Evolutionary conservation across 768 basidiomycete species (phyloP).

Genomic region (Trametes cingulata): DNA sequence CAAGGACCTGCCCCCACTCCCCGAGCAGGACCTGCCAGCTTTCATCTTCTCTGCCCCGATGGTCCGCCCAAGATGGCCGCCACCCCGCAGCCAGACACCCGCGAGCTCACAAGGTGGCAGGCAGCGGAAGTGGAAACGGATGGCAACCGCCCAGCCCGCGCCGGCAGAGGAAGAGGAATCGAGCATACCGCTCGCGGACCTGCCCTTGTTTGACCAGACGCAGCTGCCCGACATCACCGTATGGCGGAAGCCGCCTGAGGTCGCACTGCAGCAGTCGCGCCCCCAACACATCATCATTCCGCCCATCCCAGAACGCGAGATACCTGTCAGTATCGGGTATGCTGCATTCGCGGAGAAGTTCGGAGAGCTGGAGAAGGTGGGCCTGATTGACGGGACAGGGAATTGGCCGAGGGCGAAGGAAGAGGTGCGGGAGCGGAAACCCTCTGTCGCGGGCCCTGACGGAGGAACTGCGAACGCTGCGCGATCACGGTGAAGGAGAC

Average conservation of each 20-base stretch:
- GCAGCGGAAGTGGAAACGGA: background rate
- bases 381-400: constrained; percentile 20
- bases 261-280: constrained; percentile 18
- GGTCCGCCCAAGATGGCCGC: background rate
- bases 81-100: background rate
- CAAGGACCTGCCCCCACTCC: background rate
- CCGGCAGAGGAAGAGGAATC: constrained; percentile 13
- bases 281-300: constrained; percentile 19
- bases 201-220: constrained; percentile 8
- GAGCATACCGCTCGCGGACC: constrained; percentile 27
- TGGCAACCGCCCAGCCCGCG: background rate
- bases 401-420: constrained; percentile 15
- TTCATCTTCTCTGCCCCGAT: background rate
- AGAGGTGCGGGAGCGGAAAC: background rate
- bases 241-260: constrained; percentile 15
- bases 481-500: background rate
- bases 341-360: constrained; percentile 20
- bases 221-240: constrained; percentile 1
- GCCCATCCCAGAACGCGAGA: constrained; percentile 1
- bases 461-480: background rate
- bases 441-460: background rate
- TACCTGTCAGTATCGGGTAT: constrained; percentile 24
- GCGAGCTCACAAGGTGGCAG: background rate
- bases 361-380: constrained; percentile 20
- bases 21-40: background rate